Conservation (phyloP, 202 grass and related monocot species). For the Hordeum pubiflorum region DNA sequence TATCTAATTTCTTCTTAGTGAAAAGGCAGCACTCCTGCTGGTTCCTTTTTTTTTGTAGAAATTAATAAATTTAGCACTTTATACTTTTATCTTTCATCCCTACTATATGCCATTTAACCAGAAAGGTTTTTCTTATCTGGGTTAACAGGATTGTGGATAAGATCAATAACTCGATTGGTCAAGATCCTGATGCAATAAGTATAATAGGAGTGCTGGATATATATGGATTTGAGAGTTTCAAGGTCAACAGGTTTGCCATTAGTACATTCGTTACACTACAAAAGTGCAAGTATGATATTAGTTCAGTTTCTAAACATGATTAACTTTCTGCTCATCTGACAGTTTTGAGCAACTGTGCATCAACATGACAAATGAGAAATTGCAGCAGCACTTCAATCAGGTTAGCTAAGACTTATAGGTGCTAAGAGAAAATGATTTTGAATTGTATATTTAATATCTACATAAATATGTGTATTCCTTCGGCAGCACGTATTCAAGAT, state of each 20-base stretch:
- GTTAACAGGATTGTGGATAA: constrained; percentile 89
- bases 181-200: constrained; percentile 68
- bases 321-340: constrained; percentile 32
- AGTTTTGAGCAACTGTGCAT: constrained; percentile 97
- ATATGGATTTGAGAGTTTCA: constrained; percentile 97
- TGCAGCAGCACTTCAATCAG: constrained; percentile 97
- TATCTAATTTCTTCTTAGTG: too few relatives aligned
- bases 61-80: neutral
- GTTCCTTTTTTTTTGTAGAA: neutral
- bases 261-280: constrained; percentile 2
- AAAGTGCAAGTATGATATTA: neutral
- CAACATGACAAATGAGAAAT: constrained; percentile 95
- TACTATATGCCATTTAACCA: constrained; percentile 11
- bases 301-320: neutral
- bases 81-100: neutral
- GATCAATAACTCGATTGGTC: constrained; percentile 94
- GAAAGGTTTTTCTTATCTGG: constrained; percentile 21
- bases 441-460: neutral
- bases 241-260: constrained; percentile 75
- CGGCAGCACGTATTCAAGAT: constrained; percentile 96
- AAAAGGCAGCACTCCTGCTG: neutral
- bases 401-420: constrained; percentile 25
- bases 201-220: constrained; percentile 99
- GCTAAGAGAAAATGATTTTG: neutral
- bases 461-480: constrained; percentile 11